Conservation (phyloP, 2,329 filamentous ascomycete species). For the Xylariaceae sp. region DNA sequence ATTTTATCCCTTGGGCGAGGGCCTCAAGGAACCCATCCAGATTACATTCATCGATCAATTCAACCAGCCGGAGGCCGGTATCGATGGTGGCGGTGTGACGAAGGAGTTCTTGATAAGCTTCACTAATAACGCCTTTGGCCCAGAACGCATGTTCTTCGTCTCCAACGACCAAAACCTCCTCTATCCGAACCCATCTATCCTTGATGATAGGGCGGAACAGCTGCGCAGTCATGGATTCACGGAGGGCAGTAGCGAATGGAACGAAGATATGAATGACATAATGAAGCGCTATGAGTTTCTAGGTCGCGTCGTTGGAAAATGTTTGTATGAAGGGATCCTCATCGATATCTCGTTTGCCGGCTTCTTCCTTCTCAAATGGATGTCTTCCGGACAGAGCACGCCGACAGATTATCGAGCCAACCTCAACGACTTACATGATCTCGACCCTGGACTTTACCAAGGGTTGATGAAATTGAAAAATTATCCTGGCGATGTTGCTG, state of each 20-base stretch:
- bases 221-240: constrained; percentile 47
- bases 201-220: constrained; percentile 61
- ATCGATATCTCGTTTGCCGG: constrained; percentile 89
- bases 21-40: constrained; percentile 88
- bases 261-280: constrained; percentile 52
- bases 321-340: constrained; percentile 92
- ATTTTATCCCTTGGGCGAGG: constrained; percentile 75
- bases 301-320: constrained; percentile 89
- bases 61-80: constrained; percentile 79
- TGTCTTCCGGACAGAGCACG: constrained; percentile 58
- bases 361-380: constrained; percentile 96
- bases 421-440: constrained; percentile 86
- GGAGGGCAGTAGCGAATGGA: constrained; percentile 53
- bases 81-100: constrained; percentile 93
- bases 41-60: constrained; percentile 96
- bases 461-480: constrained; percentile 81
- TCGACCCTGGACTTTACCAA: constrained; percentile 86
- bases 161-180: constrained; percentile 81
- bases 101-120: constrained; percentile 94
- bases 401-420: constrained; percentile 74
- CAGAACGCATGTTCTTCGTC: constrained; percentile 56
- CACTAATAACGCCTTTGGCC: constrained; percentile 72
- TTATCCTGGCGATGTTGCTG: constrained; percentile 71
- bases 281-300: constrained; percentile 82
- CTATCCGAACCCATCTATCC: constrained; percentile 76